Evolutionary conservation across 768 basidiomycete species (phyloP).

Genomic region (Phaeotremella skinneri): DNA sequence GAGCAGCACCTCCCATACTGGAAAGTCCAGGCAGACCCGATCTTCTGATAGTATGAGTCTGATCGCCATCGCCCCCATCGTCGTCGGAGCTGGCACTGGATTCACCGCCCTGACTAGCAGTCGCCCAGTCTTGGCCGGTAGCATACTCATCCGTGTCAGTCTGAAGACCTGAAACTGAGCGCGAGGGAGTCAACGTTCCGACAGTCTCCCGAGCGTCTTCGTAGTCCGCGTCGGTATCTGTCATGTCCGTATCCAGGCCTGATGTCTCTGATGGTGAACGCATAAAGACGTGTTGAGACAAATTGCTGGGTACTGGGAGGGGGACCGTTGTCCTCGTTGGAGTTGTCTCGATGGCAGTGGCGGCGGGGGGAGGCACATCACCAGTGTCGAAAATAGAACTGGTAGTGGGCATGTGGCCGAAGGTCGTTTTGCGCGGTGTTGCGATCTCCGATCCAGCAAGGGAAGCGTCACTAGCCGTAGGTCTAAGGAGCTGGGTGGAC

Average conservation of each 20-base stretch:
- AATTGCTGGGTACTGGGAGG: slow-evolving; percentile 25
- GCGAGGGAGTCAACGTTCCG: slow-evolving; percentile 63
- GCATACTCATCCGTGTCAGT: slow-evolving; percentile 52
- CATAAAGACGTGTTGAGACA: slow-evolving; percentile 17
- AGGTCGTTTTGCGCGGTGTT: slow-evolving; percentile 17
- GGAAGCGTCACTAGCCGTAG: slow-evolving; percentile 4
- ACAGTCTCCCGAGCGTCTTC: slow-evolving; percentile 68
- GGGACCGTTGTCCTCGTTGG: slow-evolving; percentile 29
- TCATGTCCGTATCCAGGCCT: slow-evolving; percentile 25
- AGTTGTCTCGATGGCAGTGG: slow-evolving; percentile 28
- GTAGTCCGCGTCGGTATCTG: slow-evolving; percentile 44
- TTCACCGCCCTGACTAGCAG: slow-evolving; percentile 36
- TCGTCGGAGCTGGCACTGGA: slow-evolving; percentile 49
- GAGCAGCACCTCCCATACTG: slow-evolving; percentile 9
- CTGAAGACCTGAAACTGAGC: slow-evolving; percentile 65
- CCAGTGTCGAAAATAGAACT: background rate
- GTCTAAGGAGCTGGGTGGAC: slow-evolving; percentile 9
- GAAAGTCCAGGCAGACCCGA: slow-evolving; percentile 19
- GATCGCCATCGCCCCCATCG: slow-evolving; percentile 22
- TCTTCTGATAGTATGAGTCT: slow-evolving; percentile 17
- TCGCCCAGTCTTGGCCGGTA: slow-evolving; percentile 48
- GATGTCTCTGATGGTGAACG: slow-evolving; percentile 29
- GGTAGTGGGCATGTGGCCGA: slow-evolving; percentile 15
- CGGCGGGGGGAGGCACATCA: slow-evolving; percentile 5
- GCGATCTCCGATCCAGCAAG: slow-evolving; percentile 15